These are phyloP conservation scores for Termitomyces sp. DNA, from an alignment of 768 basidiomycete species.

Conservation along the genomic window DNA sequence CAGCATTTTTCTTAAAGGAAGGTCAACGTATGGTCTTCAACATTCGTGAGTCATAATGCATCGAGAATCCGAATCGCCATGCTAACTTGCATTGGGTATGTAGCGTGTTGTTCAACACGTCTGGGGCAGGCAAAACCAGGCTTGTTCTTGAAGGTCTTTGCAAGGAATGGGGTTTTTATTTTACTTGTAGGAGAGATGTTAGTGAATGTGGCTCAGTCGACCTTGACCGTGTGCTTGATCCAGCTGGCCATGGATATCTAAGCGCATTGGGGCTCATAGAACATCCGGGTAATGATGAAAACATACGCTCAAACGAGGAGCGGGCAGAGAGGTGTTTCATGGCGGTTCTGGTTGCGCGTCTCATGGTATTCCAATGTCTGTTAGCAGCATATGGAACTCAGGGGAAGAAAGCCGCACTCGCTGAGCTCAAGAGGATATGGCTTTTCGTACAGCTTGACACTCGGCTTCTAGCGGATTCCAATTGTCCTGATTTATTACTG, in stretches of 20 bases:
- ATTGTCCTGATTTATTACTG: neutral
- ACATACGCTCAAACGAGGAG: neutral
- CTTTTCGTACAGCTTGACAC: neutral
- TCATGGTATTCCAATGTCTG: neutral
- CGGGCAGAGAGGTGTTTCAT: neutral
- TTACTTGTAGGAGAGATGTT: neutral
- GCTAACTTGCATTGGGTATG: neutral
- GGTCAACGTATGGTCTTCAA: neutral
- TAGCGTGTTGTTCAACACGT: neutral
- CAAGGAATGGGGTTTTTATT: neutral
- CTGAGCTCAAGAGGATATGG: neutral
- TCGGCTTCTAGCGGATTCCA: neutral
- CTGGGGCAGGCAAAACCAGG: neutral
- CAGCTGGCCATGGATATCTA: neutral
- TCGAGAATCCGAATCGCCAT: neutral
- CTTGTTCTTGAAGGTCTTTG: constrained; percentile 2
- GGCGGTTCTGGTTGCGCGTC: neutral
- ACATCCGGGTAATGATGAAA: neutral
- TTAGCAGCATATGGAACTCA: neutral
- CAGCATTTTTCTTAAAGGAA: neutral
- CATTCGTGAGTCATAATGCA: neutral
- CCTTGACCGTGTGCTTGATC: neutral
- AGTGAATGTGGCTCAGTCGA: constrained; percentile 1
- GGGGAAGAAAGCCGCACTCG: neutral
- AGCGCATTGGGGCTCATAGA: neutral